Conservation (phyloP, 2,329 filamentous ascomycete genomes). For the Coniochaeta prunicola region DNA sequence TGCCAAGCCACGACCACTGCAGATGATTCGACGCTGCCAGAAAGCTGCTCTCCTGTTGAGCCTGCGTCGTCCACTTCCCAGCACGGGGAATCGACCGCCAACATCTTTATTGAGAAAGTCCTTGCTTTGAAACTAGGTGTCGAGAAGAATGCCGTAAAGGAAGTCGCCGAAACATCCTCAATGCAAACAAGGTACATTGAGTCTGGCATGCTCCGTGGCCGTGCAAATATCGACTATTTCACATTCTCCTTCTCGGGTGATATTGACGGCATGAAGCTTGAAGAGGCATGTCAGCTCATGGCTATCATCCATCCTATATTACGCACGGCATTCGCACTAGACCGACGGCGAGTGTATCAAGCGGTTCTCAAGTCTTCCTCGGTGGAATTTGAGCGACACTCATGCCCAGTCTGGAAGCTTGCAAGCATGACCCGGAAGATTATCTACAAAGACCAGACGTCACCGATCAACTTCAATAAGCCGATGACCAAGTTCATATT, state of each 20-base stretch:
- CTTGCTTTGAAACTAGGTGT: slow-evolving; percentile 36
- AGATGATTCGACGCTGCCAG: slow-evolving; percentile 10
- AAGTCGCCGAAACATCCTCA: slow-evolving; percentile 40
- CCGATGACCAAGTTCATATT: slow-evolving; percentile 44
- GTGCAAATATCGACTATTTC: slow-evolving; percentile 39
- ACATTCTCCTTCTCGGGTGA: slow-evolving; percentile 39
- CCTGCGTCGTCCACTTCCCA: not conserved
- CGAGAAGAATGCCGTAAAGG: slow-evolving; percentile 33
- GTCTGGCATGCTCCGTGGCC: slow-evolving; percentile 33
- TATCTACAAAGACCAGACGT: slow-evolving; percentile 33
- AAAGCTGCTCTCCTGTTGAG: not conserved
- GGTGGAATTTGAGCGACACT: slow-evolving; percentile 35
- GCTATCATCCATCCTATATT: slow-evolving; percentile 41
- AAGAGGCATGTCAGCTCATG: slow-evolving; percentile 37
- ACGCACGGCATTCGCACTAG: slow-evolving; percentile 44
- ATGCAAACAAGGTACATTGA: slow-evolving; percentile 42
- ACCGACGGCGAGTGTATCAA: slow-evolving; percentile 40
- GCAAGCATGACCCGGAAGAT: slow-evolving; percentile 29
- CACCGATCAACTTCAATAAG: slow-evolving; percentile 29
- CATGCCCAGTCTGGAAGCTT: slow-evolving; percentile 32
- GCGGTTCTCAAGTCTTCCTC: slow-evolving; percentile 34
- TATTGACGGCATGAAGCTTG: slow-evolving; percentile 33
- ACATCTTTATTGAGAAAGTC: slow-evolving; percentile 30
- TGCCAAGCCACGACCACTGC: slow-evolving; percentile 24
- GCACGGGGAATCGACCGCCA: slow-evolving; percentile 13